Conservation (phyloP, 139 green algal species). For the Chlamydomonas eustigma region DNA sequence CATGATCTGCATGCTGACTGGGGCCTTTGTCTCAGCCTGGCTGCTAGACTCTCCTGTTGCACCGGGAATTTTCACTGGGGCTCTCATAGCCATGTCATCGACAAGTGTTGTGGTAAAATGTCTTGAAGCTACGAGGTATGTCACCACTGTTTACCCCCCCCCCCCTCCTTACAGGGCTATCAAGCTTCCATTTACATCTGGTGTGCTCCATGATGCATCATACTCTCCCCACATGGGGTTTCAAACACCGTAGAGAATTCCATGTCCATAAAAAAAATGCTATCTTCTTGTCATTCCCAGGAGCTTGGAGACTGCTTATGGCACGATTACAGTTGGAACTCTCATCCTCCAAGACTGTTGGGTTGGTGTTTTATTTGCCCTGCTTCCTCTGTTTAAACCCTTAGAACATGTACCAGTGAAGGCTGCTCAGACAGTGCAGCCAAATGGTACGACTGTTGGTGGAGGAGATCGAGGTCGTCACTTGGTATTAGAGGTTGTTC, state of each 20-base stretch:
- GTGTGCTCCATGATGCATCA: too few species aligned
- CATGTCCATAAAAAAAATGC: too few species aligned
- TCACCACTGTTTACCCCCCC: too few species aligned
- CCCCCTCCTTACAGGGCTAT: too few species aligned
- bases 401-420: too few species aligned
- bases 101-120: slow-evolving; percentile 85
- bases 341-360: slow-evolving; percentile 40
- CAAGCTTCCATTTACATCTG: too few species aligned
- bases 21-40: background rate
- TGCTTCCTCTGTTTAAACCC: slow-evolving; percentile 69
- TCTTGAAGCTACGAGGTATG: slow-evolving; percentile 33
- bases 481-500: too few species aligned
- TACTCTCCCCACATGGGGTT: too few species aligned
- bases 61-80: slow-evolving; percentile 84
- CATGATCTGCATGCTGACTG: slow-evolving; percentile 1
- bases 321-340: slow-evolving; percentile 88
- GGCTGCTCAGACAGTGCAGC: too few species aligned
- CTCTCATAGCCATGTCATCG: slow-evolving; percentile 66
- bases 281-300: slow-evolving; percentile 32
- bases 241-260: too few species aligned
- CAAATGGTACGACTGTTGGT: too few species aligned
- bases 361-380: background rate
- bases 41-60: slow-evolving; percentile 2
- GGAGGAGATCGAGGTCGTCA: too few species aligned
- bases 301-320: slow-evolving; percentile 45